Evolutionary conservation across 371 early-diverging fungal genomes (phyloP), one percentile per base, ranked within the genome.

Genomic region (Sporodiniella umbellata): DNA sequence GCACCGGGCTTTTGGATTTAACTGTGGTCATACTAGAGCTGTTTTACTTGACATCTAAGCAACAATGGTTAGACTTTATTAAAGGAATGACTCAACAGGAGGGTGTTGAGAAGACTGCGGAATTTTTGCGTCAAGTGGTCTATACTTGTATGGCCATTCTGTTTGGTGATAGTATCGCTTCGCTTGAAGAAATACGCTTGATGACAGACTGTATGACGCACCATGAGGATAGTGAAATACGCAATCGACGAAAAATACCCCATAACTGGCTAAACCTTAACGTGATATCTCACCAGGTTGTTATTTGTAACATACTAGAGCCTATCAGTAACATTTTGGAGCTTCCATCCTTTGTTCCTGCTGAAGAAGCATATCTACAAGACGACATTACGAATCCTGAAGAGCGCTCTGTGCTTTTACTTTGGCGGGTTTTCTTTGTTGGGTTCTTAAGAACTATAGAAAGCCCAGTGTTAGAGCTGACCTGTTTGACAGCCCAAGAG

Each of bases 361-460:
- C 33, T 0, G 60, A 60, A 30, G 42, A 21, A 17, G 46, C 31
- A 0, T 54, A 52, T 12, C 26, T 30, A 1, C 22, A 12, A 6
- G 53, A 45, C 4, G 38, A 45, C 3, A 35, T 43, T 51, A 43
- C 33, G 17, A 23, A 10, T 18, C 26, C 21, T 4, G 47, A 58
- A 11, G 33, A 48, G 31, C 30, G 26, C 44, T 53, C 53, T 0
- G 19, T 40, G 5, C 48, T 56, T 2, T 33, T 60, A 37, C 45
- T 87, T 6, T 87, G 88, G 88, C 55, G 65, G 8, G 68, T 80
- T 14, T 85, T 70, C 45, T 85, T 85, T 53, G 60, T 66, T 8
- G 70, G 72, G 2, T 43, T 86, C 7, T 52, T 88, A 8, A 64
- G 79, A 8, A 69, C 85, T 6, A 60, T 89, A 5, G 79, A 80